Evolutionary conservation across 352 stramenopile genomes (phyloP).

Genomic region (Pythium dissimile): DNA sequence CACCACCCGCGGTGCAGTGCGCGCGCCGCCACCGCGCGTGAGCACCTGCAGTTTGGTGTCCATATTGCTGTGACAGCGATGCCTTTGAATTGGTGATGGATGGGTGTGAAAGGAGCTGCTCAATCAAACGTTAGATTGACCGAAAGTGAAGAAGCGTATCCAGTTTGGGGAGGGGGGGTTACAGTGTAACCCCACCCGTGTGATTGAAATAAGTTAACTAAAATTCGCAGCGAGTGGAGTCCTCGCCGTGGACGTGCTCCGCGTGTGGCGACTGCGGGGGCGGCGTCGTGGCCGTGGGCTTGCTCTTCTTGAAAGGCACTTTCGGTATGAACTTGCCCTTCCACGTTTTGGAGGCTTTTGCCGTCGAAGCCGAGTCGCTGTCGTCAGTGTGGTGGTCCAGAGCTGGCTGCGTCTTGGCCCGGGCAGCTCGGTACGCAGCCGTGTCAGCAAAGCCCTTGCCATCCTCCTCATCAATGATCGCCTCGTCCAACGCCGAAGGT

Average conservation of each 20-base stretch:
- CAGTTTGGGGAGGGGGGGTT: not conserved
- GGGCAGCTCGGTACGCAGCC: not conserved
- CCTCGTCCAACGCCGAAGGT: slow-evolving; percentile 22
- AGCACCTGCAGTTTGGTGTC: slow-evolving; percentile 21
- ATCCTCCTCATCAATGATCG: slow-evolving; percentile 24
- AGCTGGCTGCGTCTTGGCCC: not conserved
- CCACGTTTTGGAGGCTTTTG: slow-evolving; percentile 20
- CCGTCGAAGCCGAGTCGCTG: not conserved
- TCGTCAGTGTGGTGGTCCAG: not conserved
- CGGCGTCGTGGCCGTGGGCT: slow-evolving; percentile 3
- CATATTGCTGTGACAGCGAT: slow-evolving; percentile 1
- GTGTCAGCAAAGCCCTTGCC: not conserved
- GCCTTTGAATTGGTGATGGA: slow-evolving; percentile 4
- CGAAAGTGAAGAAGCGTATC: not conserved
- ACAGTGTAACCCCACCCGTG: not conserved
- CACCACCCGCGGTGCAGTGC: slow-evolving; percentile 7
- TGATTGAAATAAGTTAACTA: slow-evolving; percentile 22
- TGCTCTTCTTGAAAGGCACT: slow-evolving; percentile 27
- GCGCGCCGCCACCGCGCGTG: slow-evolving; percentile 8
- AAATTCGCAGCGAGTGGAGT: slow-evolving; percentile 55
- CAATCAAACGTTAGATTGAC: slow-evolving; percentile 26
- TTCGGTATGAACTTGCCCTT: slow-evolving; percentile 26
- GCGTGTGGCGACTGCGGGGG: slow-evolving; percentile 2
- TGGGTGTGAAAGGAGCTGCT: slow-evolving; percentile 4
- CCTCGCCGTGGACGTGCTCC: slow-evolving; percentile 24